Conservation (phyloP, 2,329 filamentous ascomycete species). For the Penicillium sp. region DNA sequence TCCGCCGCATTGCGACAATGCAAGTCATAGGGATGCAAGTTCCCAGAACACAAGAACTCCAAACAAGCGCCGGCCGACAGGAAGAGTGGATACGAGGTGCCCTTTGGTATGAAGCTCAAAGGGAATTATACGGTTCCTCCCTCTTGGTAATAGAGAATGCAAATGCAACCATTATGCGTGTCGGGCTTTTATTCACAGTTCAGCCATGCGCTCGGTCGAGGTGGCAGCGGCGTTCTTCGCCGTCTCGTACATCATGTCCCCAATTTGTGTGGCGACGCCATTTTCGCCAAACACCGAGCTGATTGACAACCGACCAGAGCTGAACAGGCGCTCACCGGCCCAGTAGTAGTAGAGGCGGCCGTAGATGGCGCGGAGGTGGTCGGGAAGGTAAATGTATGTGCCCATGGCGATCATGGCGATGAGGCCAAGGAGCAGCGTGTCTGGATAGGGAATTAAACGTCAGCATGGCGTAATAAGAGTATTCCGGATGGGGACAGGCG, state of each 20-base stretch:
- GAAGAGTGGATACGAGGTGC: slow-evolving; percentile 11
- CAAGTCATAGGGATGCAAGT: slow-evolving; percentile 7
- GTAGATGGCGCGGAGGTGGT: slow-evolving; percentile 79
- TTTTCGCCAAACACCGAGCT: slow-evolving; percentile 33
- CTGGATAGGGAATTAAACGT: slow-evolving; percentile 46
- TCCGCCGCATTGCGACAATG: slow-evolving; percentile 9
- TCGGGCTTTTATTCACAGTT: slow-evolving; percentile 26
- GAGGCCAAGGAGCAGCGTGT: slow-evolving; percentile 88
- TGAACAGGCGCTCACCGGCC: slow-evolving; percentile 64
- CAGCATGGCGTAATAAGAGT: neutral
- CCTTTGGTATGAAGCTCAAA: slow-evolving; percentile 1
- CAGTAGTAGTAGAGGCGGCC: slow-evolving; percentile 93
- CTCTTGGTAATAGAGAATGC: neutral
- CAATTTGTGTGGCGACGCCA: slow-evolving; percentile 21
- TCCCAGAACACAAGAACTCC: slow-evolving; percentile 24
- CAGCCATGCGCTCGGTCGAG: slow-evolving; percentile 29
- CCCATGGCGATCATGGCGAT: slow-evolving; percentile 82
- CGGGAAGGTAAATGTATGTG: slow-evolving; percentile 85
- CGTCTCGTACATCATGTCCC: slow-evolving; percentile 50
- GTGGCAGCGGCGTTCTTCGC: slow-evolving; percentile 46
- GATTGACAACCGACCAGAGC: slow-evolving; percentile 32
- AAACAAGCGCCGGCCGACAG: slow-evolving; percentile 24
- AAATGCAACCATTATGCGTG: slow-evolving; percentile 1
- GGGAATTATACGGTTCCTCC: neutral
- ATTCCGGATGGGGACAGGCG: neutral